phyloP scores from a whole-genome alignment of 257 asterid species.

The Solanum arcanum region DNA sequence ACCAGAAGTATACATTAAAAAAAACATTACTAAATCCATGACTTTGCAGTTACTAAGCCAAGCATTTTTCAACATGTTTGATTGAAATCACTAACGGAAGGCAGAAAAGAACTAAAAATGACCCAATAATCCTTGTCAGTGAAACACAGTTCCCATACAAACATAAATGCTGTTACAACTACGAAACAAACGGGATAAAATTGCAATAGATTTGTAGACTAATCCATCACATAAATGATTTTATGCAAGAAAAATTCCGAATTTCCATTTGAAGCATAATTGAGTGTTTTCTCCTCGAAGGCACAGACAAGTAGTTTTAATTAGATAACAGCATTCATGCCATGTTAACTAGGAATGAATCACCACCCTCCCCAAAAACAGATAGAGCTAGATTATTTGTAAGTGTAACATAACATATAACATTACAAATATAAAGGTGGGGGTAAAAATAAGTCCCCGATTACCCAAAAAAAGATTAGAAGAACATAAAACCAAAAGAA shows the following conservation, averaged over 20 bases:
- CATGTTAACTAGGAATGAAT: background rate
- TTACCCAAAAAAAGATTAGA: background rate
- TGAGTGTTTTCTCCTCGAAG: background rate
- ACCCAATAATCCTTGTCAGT: background rate
- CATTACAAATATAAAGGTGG: background rate
- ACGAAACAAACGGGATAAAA: background rate
- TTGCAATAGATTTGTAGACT: background rate
- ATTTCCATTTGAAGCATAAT: background rate
- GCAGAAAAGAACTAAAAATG: background rate
- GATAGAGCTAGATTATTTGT: background rate
- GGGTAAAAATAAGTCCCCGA: background rate
- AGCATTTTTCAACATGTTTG: background rate
- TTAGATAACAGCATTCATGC: background rate
- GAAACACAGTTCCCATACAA: background rate
- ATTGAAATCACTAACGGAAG: background rate
- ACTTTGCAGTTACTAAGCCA: background rate
- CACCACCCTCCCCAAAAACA: background rate
- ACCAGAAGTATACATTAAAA: background rate
- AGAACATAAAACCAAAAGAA: background rate
- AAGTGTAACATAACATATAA: background rate
- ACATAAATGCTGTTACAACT: background rate
- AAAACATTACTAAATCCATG: background rate
- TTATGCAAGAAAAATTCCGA: background rate
- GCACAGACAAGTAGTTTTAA: background rate
- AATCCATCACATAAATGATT: background rate